Evolutionary conservation across 164 flowering plant species (phyloP).

Genomic region (Vitis cinerea): DNA sequence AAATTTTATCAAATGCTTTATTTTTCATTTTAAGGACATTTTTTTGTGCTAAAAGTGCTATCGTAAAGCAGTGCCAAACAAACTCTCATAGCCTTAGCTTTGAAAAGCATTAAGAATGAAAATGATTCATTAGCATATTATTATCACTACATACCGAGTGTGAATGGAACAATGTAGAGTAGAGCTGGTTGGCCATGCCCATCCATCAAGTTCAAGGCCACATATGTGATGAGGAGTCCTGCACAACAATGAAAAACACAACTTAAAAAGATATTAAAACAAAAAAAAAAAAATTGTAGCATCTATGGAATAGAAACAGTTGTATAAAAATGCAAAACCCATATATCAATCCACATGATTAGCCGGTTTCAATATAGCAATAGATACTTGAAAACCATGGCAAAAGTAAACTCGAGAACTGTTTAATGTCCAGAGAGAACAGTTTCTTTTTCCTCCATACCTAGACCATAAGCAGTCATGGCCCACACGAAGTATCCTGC

Average conservation of each 20-base stretch:
- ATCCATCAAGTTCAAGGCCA: slow-evolving; percentile 72
- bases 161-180: slow-evolving; percentile 75
- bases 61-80: too few species aligned
- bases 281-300: neutral
- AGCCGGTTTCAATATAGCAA: too few species aligned
- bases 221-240: slow-evolving; percentile 74
- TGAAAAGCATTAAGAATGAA: too few species aligned
- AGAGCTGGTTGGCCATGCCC: slow-evolving; percentile 79
- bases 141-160: slow-evolving; percentile 43
- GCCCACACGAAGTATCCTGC: slow-evolving; percentile 91
- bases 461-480: slow-evolving; percentile 92
- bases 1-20: too few species aligned
- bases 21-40: too few species aligned
- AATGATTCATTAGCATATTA: too few species aligned
- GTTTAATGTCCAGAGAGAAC: too few species aligned
- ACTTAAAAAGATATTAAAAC: neutral
- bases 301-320: slow-evolving; percentile 75
- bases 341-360: too few species aligned
- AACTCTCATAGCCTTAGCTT: too few species aligned
- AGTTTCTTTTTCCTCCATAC: slow-evolving; percentile 30
- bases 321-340: slow-evolving; percentile 26
- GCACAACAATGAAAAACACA: slow-evolving; percentile 10
- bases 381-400: too few species aligned
- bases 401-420: too few species aligned
- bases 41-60: too few species aligned